Percentiles rank a stretch among this genome's conserved stretches.
phyloP scores from a whole-genome alignment of 2,329 filamentous ascomycete species.

The Colletotrichum destructivum region DNA sequence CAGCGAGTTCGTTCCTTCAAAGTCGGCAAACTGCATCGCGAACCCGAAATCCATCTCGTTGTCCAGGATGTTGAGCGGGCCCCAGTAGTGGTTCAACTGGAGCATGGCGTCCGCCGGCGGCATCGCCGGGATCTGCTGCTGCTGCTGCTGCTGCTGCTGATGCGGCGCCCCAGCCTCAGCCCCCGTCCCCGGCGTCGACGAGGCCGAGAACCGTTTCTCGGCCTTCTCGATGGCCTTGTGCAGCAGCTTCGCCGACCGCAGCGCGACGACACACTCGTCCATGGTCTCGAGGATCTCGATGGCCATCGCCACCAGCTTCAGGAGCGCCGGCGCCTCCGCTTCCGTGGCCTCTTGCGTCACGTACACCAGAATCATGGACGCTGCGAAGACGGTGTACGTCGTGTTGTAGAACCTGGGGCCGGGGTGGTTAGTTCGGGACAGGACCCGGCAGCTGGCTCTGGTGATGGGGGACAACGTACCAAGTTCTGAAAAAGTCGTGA shows the following conservation, averaged over 20 bases:
- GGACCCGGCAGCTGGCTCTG: rapidly evolving
- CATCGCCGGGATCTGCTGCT: slow-evolving; percentile 24
- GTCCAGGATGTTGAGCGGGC: slow-evolving; percentile 46
- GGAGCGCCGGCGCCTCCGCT: slow-evolving; percentile 40
- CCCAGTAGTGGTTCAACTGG: slow-evolving; percentile 47
- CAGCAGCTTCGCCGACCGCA: slow-evolving; percentile 47
- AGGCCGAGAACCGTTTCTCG: slow-evolving; percentile 40
- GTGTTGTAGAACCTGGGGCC: slow-evolving; percentile 50
- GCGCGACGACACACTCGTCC: slow-evolving; percentile 48
- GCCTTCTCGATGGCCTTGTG: slow-evolving; percentile 46
- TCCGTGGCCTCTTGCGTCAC: slow-evolving; percentile 45
- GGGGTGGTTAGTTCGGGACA: neutral
- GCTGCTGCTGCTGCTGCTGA: no score
- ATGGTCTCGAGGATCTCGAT: slow-evolving; percentile 47
- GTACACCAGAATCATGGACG: slow-evolving; percentile 50
- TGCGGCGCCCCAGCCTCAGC: no score
- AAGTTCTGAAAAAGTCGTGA: slow-evolving; percentile 50
- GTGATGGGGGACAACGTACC: slow-evolving; percentile 35
- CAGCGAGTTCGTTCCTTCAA: slow-evolving; percentile 36
- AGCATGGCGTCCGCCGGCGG: slow-evolving; percentile 40
- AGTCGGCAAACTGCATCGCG: slow-evolving; percentile 44
- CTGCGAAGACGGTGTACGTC: slow-evolving; percentile 49
- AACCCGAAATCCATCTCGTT: slow-evolving; percentile 46
- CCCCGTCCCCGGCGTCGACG: neutral
- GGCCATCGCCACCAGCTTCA: slow-evolving; percentile 45